These are phyloP conservation scores for Boletus rubescentipes DNA, from an alignment of 768 basidiomycete species.

Conservation along the genomic window DNA sequence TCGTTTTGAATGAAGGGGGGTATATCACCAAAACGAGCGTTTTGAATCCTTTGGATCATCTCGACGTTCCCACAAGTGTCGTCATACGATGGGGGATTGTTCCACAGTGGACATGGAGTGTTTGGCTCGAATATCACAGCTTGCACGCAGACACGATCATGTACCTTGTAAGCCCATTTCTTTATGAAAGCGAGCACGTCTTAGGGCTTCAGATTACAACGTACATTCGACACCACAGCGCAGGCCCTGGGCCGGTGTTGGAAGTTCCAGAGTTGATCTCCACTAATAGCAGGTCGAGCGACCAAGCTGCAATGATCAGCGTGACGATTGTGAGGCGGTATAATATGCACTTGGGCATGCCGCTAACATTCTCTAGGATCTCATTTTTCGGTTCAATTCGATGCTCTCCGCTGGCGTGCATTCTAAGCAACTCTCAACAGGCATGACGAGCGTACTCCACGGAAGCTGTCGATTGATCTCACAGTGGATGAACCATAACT, in stretches of 20 bases:
- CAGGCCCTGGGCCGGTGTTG: not conserved
- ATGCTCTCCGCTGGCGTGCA: slow-evolving; percentile 15
- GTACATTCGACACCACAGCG: slow-evolving; percentile 48
- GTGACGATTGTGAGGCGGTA: slow-evolving; percentile 29
- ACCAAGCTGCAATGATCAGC: slow-evolving; percentile 15
- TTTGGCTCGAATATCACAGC: slow-evolving; percentile 56
- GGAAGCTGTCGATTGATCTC: slow-evolving; percentile 19
- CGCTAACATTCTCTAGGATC: slow-evolving; percentile 17
- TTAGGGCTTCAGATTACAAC: slow-evolving; percentile 43
- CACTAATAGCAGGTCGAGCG: not conserved
- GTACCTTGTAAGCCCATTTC: slow-evolving; percentile 41
- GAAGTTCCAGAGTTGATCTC: slow-evolving; percentile 2
- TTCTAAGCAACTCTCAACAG: slow-evolving; percentile 16
- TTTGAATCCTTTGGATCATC: slow-evolving; percentile 15
- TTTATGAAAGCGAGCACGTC: not conserved
- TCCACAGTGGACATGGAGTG: slow-evolving; percentile 63
- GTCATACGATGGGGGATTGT: slow-evolving; percentile 59
- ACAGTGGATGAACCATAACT: slow-evolving; percentile 24
- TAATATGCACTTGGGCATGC: not conserved
- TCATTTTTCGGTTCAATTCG: slow-evolving; percentile 23
- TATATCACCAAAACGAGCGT: slow-evolving; percentile 3
- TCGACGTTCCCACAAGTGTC: slow-evolving; percentile 47
- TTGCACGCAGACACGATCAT: slow-evolving; percentile 50
- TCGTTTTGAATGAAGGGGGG: slow-evolving; percentile 35
- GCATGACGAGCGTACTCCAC: slow-evolving; percentile 18